These are phyloP conservation scores for Posidonia oceanica DNA, from an alignment of 116 monocot species.

Conservation along the genomic window DNA sequence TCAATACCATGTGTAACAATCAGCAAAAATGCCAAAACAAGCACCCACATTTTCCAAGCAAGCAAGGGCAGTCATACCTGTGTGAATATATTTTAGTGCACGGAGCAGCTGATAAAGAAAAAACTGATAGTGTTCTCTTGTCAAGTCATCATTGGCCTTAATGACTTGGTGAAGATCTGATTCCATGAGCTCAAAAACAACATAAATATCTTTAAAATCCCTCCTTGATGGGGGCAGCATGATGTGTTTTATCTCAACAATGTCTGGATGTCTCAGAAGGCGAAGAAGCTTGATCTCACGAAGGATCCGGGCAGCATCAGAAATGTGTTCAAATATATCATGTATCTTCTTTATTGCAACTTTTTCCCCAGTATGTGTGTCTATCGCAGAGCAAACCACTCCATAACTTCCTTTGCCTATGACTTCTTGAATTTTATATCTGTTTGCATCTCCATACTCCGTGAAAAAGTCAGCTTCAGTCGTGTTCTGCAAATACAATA, in stretches of 20 bases:
- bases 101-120: constrained; percentile 73
- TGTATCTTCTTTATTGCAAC: constrained; percentile 82
- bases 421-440: constrained; percentile 69
- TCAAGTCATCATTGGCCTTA: constrained; percentile 68
- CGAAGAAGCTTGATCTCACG: constrained; percentile 79
- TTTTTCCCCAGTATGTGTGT: constrained; percentile 63
- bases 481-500: constrained; percentile 5
- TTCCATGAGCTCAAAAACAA: constrained; percentile 85
- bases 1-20: no score
- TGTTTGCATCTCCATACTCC: constrained; percentile 62
- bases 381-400: constrained; percentile 66
- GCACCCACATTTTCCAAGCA: no score
- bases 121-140: constrained; percentile 64
- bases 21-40: no score
- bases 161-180: constrained; percentile 84
- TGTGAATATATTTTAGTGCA: constrained; percentile 68
- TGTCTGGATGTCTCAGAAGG: constrained; percentile 61
- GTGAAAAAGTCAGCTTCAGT: constrained; percentile 54
- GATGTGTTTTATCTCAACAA: constrained; percentile 70
- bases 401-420: constrained; percentile 81
- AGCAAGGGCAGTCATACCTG: constrained; percentile 18
- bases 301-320: constrained; percentile 71
- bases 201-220: constrained; percentile 79
- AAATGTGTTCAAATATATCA: constrained; percentile 74
- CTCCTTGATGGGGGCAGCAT: constrained; percentile 67